Percentiles rank a stretch among this genome's conserved stretches.
Conservation (phyloP, 495 filamentous ascomycete species). For the Daldinia loculata region DNA sequence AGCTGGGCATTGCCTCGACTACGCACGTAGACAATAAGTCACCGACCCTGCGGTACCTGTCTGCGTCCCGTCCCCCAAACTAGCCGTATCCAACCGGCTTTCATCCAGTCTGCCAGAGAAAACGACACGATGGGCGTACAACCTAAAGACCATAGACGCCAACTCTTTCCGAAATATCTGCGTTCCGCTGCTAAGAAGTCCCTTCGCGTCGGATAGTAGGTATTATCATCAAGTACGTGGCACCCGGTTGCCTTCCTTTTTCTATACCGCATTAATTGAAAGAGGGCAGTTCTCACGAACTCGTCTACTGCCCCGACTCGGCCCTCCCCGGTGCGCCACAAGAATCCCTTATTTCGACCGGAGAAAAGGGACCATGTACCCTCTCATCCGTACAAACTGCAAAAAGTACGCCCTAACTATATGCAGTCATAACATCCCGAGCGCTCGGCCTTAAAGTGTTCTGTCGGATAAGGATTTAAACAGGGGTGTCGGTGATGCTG, state of each 20-base stretch:
- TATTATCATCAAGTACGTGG: slow-evolving; percentile 2
- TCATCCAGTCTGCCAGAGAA: neutral
- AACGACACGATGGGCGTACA: neutral
- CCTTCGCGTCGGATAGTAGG: neutral
- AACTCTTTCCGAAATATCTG: neutral
- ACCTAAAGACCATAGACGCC: neutral
- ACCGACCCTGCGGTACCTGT: neutral
- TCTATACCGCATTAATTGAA: slow-evolving; percentile 4
- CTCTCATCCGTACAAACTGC: neutral
- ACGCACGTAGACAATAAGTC: neutral
- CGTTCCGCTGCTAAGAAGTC: neutral
- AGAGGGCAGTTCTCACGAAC: slow-evolving; percentile 5
- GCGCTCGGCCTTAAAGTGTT: neutral
- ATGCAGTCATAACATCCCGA: neutral
- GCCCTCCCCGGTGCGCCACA: neutral
- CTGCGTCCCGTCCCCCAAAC: slow-evolving; percentile 1
- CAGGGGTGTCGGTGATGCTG: neutral
- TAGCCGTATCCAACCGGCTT: slow-evolving; percentile 12
- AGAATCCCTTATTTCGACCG: neutral
- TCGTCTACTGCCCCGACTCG: neutral
- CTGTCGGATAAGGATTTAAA: slow-evolving; percentile 2
- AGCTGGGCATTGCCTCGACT: neutral
- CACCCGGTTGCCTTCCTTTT: neutral
- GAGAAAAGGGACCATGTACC: neutral
- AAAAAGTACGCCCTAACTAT: slow-evolving; percentile 1